phyloP scores from a whole-genome alignment of 257 asterid genomes.

The Solanum pinnatisectum region DNA sequence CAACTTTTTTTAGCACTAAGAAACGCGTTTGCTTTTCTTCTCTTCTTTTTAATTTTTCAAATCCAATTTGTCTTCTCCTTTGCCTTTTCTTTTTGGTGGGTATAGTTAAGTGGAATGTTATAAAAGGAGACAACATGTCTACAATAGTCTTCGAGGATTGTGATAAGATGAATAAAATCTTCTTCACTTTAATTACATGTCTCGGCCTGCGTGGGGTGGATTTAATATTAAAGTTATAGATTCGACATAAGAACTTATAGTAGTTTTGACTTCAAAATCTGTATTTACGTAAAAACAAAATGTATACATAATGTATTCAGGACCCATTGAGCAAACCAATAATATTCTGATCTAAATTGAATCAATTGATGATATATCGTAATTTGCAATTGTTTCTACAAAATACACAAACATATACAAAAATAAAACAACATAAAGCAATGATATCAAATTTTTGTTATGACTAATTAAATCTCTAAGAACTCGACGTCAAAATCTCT shows the following conservation, averaged over 20 bases:
- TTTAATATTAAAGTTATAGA: neutral
- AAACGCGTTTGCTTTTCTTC: neutral
- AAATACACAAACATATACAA: neutral
- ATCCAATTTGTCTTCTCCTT: neutral
- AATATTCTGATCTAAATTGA: neutral
- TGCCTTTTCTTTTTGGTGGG: neutral
- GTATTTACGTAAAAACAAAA: neutral
- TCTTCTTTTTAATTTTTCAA: neutral
- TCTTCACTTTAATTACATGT: rapidly evolving
- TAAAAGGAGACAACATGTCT: neutral
- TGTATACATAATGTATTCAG: neutral
- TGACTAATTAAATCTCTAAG: too few relatives aligned
- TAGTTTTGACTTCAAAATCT: neutral
- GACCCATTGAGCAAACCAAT: neutral
- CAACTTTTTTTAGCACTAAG: neutral
- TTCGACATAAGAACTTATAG: neutral
- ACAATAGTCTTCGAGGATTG: rapidly evolving
- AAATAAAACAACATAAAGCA: neutral
- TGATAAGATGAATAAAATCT: neutral
- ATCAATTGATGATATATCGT: neutral
- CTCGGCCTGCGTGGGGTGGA: rapidly evolving
- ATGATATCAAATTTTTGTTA: neutral
- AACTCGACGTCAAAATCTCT: too few relatives aligned
- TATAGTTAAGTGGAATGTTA: neutral
- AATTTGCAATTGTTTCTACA: neutral